Conservation (phyloP, 306 rosid species). For the Malus orientalis region DNA sequence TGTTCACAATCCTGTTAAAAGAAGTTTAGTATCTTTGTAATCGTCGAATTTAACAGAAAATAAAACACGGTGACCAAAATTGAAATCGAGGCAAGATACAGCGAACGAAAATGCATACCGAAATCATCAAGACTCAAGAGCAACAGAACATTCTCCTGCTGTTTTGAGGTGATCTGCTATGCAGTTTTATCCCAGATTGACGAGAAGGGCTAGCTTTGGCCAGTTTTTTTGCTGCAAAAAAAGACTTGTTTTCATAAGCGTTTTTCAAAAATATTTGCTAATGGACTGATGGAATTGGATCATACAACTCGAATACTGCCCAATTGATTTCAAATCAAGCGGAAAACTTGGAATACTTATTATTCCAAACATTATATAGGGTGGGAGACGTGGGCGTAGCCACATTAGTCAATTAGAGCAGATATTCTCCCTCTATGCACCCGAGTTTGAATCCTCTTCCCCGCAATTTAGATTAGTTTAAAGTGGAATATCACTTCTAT, state of each 20-base stretch:
- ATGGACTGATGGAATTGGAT: neutral
- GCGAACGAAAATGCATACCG: constrained; percentile 1
- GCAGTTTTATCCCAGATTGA: constrained; percentile 57
- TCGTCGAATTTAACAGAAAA: neutral
- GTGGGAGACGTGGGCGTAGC: neutral
- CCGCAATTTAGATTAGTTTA: too few species aligned
- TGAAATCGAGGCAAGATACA: neutral
- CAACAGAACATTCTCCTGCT: constrained; percentile 62
- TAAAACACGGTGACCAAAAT: neutral
- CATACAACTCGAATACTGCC: too few species aligned
- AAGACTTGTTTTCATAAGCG: neutral
- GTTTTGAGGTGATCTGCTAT: constrained; percentile 37
- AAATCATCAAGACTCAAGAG: constrained; percentile 27
- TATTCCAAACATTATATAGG: neutral
- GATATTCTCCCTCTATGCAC: neutral
- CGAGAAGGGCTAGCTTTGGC: constrained; percentile 67
- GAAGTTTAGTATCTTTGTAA: neutral
- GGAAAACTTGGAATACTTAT: too few species aligned
- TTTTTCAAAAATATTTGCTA: neutral
- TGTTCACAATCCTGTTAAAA: neutral
- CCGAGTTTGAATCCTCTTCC: neutral
- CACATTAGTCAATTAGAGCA: neutral
- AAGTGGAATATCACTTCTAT: neutral
- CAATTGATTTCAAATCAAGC: too few species aligned
- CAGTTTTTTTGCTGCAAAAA: constrained; percentile 62